phyloP scores from a whole-genome alignment of 1,284 basidiomycete species.

The Marasmius oreades region DNA sequence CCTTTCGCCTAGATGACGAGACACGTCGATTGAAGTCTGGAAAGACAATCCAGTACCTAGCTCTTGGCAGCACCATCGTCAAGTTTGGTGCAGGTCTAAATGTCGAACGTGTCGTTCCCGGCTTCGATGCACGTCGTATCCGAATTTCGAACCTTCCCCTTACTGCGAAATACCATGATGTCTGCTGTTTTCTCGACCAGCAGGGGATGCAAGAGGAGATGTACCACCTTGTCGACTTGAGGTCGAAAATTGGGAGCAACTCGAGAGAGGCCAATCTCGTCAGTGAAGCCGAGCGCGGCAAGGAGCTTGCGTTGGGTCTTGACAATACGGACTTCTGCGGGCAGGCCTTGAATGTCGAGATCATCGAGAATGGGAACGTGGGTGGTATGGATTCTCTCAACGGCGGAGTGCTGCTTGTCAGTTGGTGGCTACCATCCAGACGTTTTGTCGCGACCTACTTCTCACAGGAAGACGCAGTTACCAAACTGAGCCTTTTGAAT shows the following conservation, averaged over 20 bases:
- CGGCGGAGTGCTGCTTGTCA: constrained; percentile 36
- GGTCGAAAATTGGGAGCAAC: too few species aligned
- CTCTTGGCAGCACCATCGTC: constrained; percentile 42
- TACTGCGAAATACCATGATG: constrained; percentile 32
- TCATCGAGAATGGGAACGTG: constrained; percentile 29
- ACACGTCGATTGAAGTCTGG: too few species aligned
- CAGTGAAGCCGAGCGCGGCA: constrained; percentile 34
- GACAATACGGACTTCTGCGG: constrained; percentile 42
- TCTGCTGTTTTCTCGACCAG: constrained; percentile 34
- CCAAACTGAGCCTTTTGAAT: constrained; percentile 31
- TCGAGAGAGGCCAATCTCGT: constrained; percentile 35
- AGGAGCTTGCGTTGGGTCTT: constrained; percentile 33
- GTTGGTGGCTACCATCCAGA: constrained; percentile 39
- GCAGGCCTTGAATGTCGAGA: constrained; percentile 34
- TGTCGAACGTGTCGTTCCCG: constrained; percentile 36
- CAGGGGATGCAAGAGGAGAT: constrained; percentile 31
- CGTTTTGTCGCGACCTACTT: constrained; percentile 36
- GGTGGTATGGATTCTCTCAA: constrained; percentile 37
- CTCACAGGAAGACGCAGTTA: constrained; percentile 24
- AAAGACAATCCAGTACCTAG: constrained; percentile 36
- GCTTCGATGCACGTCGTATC: constrained; percentile 47
- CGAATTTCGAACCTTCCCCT: constrained; percentile 39
- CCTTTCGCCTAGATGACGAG: constrained; percentile 30
- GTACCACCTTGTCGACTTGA: constrained; percentile 30
- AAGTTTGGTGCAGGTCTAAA: constrained; percentile 45